Base-by-base conservation (phyloP, 805 yeast genomes). In the Isabelozyma heimii region DNA sequence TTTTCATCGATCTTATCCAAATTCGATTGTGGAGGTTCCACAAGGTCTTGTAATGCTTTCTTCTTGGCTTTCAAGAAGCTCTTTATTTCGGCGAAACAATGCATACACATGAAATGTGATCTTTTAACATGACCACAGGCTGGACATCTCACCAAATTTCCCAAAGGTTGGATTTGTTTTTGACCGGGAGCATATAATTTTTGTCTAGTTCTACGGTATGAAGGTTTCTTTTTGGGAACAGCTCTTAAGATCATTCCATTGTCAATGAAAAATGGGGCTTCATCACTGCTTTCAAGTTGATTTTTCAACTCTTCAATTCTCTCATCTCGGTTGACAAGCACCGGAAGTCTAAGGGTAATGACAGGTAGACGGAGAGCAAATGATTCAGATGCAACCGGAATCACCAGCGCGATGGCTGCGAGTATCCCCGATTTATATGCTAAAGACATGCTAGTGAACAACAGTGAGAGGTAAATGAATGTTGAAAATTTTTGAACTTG, bases 51-150 rank as follows among this genome's bases (percentile, higher is more conserved):
- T 20, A 53, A 46, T 13, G 51, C 60, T 52, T 62, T 59, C 60
- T 72, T 73, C 48, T 76, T 74, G 37, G 68, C 70, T 57, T 81
- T 85, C 89, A 97, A 89, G 41, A 86, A 75, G 49, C 79, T 74
- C 65, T 82, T 85, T 61, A 94, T 87, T 63, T 91, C 91, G 30
- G 79, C 82, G 49, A 89, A 91, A 72, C 99, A 92, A 61, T 87
- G 81, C 95, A 90, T 89, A 70, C 99, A 92, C 59, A 92, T 76
- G 49, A 91, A 84, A 67, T 94, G 96, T 1, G 94, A 83, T 62
- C 97, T 80, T 71, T 92, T 94, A 58, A 82, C 86, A 53, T 88
- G 86, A 41, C 99, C 99, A 72, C 99, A 92, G 0, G 97, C 86
- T 2, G 98, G 97, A 65, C 99, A 92, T 65, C 96, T 81, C 53